Evolutionary conservation across 2,329 filamentous ascomycete genomes (phyloP).

Genomic region (Fusarium sp.): DNA sequence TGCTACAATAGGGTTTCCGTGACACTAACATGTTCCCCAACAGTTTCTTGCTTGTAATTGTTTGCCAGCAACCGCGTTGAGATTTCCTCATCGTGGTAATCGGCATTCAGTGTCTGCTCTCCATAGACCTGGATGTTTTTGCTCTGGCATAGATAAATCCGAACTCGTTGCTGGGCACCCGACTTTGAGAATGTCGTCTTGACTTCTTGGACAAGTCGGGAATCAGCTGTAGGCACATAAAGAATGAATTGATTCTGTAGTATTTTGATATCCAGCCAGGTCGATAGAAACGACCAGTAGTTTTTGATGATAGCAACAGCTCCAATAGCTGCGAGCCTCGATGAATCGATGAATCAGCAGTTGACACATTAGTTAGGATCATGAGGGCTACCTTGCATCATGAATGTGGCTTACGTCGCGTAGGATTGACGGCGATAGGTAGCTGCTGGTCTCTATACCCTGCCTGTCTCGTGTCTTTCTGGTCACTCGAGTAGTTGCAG

Average conservation of each 20-base stretch:
- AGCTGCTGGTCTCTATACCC: neutral
- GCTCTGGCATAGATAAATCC: constrained; percentile 62
- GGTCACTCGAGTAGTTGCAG: neutral
- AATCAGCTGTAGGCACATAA: constrained; percentile 68
- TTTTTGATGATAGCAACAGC: neutral
- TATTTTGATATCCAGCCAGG: neutral
- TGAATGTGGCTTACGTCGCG: constrained; percentile 22
- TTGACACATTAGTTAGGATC: constrained; percentile 18
- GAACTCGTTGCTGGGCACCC: constrained; percentile 66
- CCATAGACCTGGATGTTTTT: constrained; percentile 63
- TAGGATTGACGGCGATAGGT: constrained; percentile 19
- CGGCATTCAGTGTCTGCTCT: constrained; percentile 58
- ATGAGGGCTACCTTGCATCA: constrained; percentile 3
- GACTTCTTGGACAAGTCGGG: constrained; percentile 62
- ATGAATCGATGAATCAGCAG: constrained; percentile 22
- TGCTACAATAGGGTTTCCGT: constrained; percentile 1
- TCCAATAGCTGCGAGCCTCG: neutral
- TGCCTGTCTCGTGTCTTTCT: neutral
- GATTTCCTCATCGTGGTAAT: constrained; percentile 50
- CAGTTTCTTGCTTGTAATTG: neutral
- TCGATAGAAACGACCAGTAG: neutral
- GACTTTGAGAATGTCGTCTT: constrained; percentile 64
- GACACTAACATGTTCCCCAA: constrained; percentile 14
- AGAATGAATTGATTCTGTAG: neutral
- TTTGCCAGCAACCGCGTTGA: constrained; percentile 50